These are phyloP conservation scores for Clathrus columnatus DNA, from an alignment of 768 basidiomycete genomes.

Conservation along the genomic window DNA sequence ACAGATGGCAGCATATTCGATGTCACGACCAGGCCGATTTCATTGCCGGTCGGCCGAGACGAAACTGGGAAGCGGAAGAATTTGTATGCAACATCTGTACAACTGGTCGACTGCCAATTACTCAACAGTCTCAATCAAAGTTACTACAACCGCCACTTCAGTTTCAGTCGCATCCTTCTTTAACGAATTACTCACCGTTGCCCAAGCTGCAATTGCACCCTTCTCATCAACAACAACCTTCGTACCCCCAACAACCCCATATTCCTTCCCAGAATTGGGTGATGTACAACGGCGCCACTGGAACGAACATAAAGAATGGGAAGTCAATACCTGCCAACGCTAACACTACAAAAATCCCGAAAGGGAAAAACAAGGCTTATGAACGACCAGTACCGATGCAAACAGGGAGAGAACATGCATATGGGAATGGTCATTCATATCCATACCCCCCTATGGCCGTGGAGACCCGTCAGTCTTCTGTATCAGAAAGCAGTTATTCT, in stretches of 20 bases:
- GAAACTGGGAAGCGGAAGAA: slow-evolving; percentile 82
- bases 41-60: slow-evolving; percentile 49
- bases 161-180: neutral
- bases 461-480: neutral
- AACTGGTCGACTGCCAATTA: neutral
- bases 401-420: too few relatives aligned
- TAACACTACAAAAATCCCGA: neutral
- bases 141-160: neutral
- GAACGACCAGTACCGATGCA: neutral
- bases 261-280: neutral
- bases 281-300: neutral
- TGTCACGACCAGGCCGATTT: slow-evolving; percentile 75
- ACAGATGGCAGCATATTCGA: slow-evolving; percentile 81
- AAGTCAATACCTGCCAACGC: neutral
- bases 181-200: neutral
- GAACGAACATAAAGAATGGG: neutral
- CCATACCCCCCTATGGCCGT: too few relatives aligned
- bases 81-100: slow-evolving; percentile 63
- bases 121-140: neutral
- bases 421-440: neutral
- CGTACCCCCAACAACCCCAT: neutral
- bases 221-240: neutral
- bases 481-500: neutral
- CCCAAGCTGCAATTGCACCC: neutral
- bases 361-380: neutral